A percentile compares a stretch with the other conserved stretches of the same genome.
Conservation (phyloP, 2,329 filamentous ascomycete genomes). For the Sporothrix globosa region DNA sequence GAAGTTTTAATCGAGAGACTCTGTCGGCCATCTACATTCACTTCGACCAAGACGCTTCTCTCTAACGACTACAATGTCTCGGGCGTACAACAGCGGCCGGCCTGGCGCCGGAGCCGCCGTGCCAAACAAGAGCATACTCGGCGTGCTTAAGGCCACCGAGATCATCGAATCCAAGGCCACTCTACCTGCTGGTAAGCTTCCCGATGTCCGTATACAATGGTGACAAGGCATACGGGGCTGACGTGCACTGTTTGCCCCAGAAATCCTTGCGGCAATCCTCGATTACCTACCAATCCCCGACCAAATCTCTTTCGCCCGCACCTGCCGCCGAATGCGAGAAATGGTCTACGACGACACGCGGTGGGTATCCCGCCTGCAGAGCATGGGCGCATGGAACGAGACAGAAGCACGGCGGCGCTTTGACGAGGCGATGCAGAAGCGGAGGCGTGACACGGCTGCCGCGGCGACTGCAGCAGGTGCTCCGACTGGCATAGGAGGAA, state of each 20-base stretch:
- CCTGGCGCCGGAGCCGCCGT: constrained; percentile 46
- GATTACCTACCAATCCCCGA: constrained; percentile 86
- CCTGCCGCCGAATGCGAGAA: constrained; percentile 84
- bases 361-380: constrained; percentile 85
- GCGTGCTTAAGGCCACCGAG: constrained; percentile 76
- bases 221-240: background rate
- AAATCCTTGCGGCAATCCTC: constrained; percentile 85
- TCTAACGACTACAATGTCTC: constrained; percentile 13
- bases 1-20: background rate
- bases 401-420: constrained; percentile 77
- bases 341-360: constrained; percentile 99
- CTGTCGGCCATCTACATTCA: background rate
- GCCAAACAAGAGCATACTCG: constrained; percentile 60
- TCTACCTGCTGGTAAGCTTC: constrained; percentile 71
- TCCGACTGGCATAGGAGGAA: constrained; percentile 37
- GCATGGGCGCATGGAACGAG: constrained; percentile 93
- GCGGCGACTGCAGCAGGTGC: constrained; percentile 43
- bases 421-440: constrained; percentile 68
- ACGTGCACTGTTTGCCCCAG: constrained; percentile 48
- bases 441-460: constrained; percentile 56
- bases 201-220: too few species aligned
- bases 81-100: constrained; percentile 38
- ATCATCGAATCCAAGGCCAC: constrained; percentile 77
- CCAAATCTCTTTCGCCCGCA: constrained; percentile 80
- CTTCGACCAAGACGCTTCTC: background rate